Base-by-base conservation (phyloP, 768 basidiomycete genomes). In the Tephrocybe rancida region DNA sequence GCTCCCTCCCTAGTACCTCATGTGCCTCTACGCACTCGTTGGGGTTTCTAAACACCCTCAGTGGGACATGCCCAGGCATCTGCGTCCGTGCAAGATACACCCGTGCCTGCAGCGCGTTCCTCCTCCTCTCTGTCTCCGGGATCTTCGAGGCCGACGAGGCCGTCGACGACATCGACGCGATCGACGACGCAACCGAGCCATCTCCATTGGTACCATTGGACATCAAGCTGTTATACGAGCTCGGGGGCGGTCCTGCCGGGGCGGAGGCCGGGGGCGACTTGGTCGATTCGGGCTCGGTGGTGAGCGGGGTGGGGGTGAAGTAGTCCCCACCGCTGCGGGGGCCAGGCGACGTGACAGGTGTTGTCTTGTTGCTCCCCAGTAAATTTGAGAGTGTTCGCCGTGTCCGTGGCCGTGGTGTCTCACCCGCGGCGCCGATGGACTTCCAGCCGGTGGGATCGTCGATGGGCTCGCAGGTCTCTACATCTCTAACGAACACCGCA, bases 401-500 rank as follows among this genome's bases (percentile, higher is more conserved):
- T 32, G 52, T 14, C 24, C 47, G 58, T 32, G 55, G 46, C 37
- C 49, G 57, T 9, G 54, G 44, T 1, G 41, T 52, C 13, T 60
- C 54, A 16, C 66, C 65, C 26, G 70, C 57, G 11, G 65, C 62
- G 24, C 64, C 68, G 27, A 73, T 58, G 8, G 67, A 65, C 29
- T 67, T 72, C 71, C 62, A 67, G 13, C 88, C 90, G 0, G 83
- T 90, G 0, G 90, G 88, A 58, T 91, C 87, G 2, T 80, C 78
- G 5, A 90, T 68, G 0, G 76, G 69, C 2, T 73, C 71, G 11
- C 60, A 65, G 3, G 67, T 58, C 39, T 77, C 75, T 13, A 87
- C 90, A 61, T 96, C 90, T 19, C 96, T 82, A 38, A 98, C 84
- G 70, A 92, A 92, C 30, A 98, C 83, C 3, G 77, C 92, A 3